Percentiles rank a stretch among this genome's conserved stretches.
Evolutionary conservation across 257 asterid species (phyloP).

Genomic region (Solanum medicagineum): DNA sequence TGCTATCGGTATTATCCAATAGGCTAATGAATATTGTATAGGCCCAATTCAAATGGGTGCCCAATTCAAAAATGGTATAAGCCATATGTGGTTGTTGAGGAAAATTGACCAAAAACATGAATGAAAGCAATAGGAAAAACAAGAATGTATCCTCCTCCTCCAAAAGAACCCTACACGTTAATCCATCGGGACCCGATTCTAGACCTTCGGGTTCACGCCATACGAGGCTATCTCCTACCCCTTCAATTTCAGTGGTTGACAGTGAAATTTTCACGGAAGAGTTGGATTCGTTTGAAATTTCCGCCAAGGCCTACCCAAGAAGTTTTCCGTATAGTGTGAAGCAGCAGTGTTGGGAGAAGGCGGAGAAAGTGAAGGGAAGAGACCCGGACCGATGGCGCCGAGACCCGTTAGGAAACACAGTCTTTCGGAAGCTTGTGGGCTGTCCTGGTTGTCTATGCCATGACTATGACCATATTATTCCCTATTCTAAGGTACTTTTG

Average conservation of each 20-base stretch:
- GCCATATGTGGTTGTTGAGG: background rate
- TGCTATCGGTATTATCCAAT: background rate
- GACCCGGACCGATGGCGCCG: constrained; percentile 95
- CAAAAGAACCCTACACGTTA: too few species aligned
- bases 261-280: constrained; percentile 39
- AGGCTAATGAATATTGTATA: background rate
- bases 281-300: constrained; percentile 24
- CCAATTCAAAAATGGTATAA: too few species aligned
- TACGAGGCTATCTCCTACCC: constrained; percentile 22
- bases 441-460: constrained; percentile 97
- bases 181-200: too few species aligned
- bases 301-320: constrained; percentile 55
- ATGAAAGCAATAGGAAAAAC: too few species aligned
- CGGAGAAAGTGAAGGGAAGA: constrained; percentile 77
- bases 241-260: constrained; percentile 34
- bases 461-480: constrained; percentile 88
- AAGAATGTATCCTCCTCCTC: too few species aligned
- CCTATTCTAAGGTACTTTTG: constrained; percentile 58
- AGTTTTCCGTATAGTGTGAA: constrained; percentile 79
- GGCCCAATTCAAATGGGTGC: background rate
- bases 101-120: too few species aligned
- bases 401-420: constrained; percentile 60
- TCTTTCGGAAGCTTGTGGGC: constrained; percentile 88
- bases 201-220: background rate
- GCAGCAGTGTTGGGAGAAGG: constrained; percentile 92